Evolutionary conservation across 2,329 filamentous ascomycete species (phyloP), one percentile per base, ranked within the genome.

Genomic region (Hymenoscyphus linearis): DNA sequence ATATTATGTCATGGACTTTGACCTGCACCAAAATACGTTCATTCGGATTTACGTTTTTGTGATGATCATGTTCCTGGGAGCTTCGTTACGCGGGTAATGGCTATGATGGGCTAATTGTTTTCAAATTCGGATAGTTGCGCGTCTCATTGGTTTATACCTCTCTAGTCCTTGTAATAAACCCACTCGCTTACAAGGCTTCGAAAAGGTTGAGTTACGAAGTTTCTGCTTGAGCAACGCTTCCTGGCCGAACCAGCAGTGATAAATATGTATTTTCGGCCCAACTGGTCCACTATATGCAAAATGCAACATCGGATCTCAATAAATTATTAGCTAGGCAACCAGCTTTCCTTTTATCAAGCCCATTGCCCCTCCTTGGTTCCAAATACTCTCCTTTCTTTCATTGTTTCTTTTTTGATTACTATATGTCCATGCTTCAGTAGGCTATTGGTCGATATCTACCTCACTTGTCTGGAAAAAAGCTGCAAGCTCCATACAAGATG

Each of bases 401-500:
- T 54, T 14, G 35, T 18, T 18, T 55, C 53, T 36, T 34, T 10
- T n/a, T 53, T 18, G 34, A 18, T 16, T 55, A 9, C 13, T 31
- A 16, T 25, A 40, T 57, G 57, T 35, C 40, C 16, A 60, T 54
- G 61, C 57, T 57, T 60, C 53, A 40, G 55, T 34, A 44, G 54
- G n/a, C 27, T 54, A 27, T 31, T 47, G 47, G 47, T 35, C 18
- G n/a, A 31, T 36, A 27, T 34, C 6, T 55, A 47, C 34, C 40
- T 27, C 40, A 12, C 25, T n/a, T 12, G 22, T 34, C 22, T 25
- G 34, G 25, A 18, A 18, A 40, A 22, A 10, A 14, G 5, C 36
- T 18, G 16, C 14, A 34, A 37, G 27, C 34, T 47, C 55, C 54
- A 55, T 31, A 56, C 59, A 65, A 57, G 52, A 74, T 74, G 72